Evolutionary conservation across 2,329 filamentous ascomycete species (phyloP).

Genomic region (Colletotrichum salicis): DNA sequence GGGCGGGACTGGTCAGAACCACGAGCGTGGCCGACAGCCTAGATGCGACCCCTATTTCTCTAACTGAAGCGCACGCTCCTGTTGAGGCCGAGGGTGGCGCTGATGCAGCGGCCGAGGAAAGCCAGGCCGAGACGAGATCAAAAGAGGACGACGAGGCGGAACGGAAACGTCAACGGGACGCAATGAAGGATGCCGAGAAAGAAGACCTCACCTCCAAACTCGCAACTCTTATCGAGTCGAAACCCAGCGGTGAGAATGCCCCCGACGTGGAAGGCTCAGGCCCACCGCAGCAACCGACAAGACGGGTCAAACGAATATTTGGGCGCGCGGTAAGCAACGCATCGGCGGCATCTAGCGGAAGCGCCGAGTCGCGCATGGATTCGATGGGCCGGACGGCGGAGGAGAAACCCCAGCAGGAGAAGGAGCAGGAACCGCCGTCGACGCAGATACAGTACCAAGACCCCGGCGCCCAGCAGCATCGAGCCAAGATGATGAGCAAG

Average conservation of each 20-base stretch:
- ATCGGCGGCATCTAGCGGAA: constrained; percentile 61
- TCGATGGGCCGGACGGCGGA: constrained; percentile 15
- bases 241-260: constrained; percentile 33
- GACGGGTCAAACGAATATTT: constrained; percentile 58
- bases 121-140: constrained; percentile 23
- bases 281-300: constrained; percentile 12
- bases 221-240: constrained; percentile 53
- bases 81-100: background rate
- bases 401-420: constrained; percentile 13
- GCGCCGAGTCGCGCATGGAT: constrained; percentile 49
- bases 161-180: constrained; percentile 24
- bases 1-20: constrained; percentile 1
- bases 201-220: constrained; percentile 55
- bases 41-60: constrained; percentile 20
- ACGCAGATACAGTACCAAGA: constrained; percentile 67
- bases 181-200: constrained; percentile 49
- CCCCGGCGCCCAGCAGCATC: constrained; percentile 57
- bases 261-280: constrained; percentile 35
- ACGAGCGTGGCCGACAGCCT: constrained; percentile 31
- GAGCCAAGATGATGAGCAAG: constrained; percentile 56
- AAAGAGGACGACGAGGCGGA: constrained; percentile 38
- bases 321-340: constrained; percentile 69
- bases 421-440: constrained; percentile 47
- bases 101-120: constrained; percentile 11
- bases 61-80: background rate